Evolutionary conservation across 805 yeast species (phyloP).

Genomic region (Ogataea paraovalis): DNA sequence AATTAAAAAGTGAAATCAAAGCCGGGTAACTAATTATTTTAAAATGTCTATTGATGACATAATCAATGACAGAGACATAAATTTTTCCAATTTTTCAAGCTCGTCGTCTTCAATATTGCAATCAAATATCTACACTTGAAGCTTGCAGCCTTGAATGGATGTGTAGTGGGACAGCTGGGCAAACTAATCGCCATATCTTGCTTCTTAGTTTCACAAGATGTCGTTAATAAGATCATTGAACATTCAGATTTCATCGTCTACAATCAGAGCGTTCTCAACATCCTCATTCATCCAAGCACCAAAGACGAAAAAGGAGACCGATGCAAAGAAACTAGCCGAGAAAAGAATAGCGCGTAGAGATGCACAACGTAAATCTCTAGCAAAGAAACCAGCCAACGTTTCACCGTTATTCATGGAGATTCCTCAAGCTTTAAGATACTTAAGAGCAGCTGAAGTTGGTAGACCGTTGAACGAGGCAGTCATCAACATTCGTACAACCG

Average conservation of each 20-base stretch:
- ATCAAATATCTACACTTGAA: too few relatives aligned
- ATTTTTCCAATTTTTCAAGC: background rate
- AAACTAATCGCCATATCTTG: too few relatives aligned
- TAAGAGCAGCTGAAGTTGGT: conserved; percentile 91
- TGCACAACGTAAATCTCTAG: conserved; percentile 28
- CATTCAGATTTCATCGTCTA: background rate
- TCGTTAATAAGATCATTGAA: background rate
- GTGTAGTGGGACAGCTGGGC: too few relatives aligned
- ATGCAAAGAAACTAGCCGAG: conserved; percentile 24
- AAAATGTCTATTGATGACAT: background rate
- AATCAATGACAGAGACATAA: background rate
- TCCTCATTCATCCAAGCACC: conserved; percentile 16
- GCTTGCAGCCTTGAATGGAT: too few relatives aligned
- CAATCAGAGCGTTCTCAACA: conserved; percentile 3
- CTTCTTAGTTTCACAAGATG: too few relatives aligned
- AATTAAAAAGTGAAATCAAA: too few relatives aligned
- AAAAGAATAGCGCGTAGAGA: conserved; percentile 24
- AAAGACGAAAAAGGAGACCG: conserved; percentile 25
- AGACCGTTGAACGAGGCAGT: conserved; percentile 68
- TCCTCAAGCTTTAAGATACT: conserved; percentile 66
- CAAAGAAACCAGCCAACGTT: conserved; percentile 39
- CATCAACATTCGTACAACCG: conserved; percentile 57
- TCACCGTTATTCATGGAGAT: conserved; percentile 70
- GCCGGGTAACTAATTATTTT: background rate
- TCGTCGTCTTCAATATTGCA: background rate